A percentile compares a stretch with the other conserved stretches of the same genome.
Conservation (phyloP, 2,329 filamentous ascomycete genomes). For the Aspergillus sp. region DNA sequence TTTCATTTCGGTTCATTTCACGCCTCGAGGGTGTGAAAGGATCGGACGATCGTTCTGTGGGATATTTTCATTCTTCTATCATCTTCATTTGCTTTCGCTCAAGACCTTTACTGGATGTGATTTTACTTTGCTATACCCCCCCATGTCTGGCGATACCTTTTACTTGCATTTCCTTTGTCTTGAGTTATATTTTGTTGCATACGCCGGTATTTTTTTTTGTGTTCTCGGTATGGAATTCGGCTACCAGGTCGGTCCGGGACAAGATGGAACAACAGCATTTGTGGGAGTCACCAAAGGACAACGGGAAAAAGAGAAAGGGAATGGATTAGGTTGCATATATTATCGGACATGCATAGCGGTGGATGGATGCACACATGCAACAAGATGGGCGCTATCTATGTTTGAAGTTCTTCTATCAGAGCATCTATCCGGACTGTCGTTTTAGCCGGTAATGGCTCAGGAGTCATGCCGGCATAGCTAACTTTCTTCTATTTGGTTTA, state of each 20-base stretch:
- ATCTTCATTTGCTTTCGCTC: slow-evolving; percentile 3
- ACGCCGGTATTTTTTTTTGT: slow-evolving; percentile 3
- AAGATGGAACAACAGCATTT: slow-evolving; percentile 12
- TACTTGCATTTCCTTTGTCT: slow-evolving; percentile 10
- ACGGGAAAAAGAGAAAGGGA: background rate
- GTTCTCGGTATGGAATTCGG: slow-evolving; percentile 7
- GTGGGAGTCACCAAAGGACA: slow-evolving; percentile 10
- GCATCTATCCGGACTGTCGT: background rate
- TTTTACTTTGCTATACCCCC: slow-evolving; percentile 9
- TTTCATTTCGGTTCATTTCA: background rate
- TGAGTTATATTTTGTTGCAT: slow-evolving; percentile 8
- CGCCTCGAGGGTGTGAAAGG: slow-evolving; percentile 2
- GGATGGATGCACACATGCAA: slow-evolving; percentile 1
- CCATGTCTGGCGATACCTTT: slow-evolving; percentile 17
- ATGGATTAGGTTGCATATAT: slow-evolving; percentile 8
- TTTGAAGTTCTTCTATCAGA: slow-evolving; percentile 1
- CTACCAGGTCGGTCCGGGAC: slow-evolving; percentile 5
- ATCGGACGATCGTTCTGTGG: slow-evolving; percentile 8
- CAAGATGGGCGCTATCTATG: slow-evolving; percentile 4
- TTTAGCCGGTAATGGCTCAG: background rate
- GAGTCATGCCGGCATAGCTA: slow-evolving; percentile 6
- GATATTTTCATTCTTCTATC: slow-evolving; percentile 4
- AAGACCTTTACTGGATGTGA: slow-evolving; percentile 6
- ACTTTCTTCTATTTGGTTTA: slow-evolving; percentile 12
- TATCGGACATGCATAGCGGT: slow-evolving; percentile 11